These are phyloP conservation scores for Evansstolkia leycettana DNA, from an alignment of 495 filamentous ascomycete genomes.

Conservation along the genomic window DNA sequence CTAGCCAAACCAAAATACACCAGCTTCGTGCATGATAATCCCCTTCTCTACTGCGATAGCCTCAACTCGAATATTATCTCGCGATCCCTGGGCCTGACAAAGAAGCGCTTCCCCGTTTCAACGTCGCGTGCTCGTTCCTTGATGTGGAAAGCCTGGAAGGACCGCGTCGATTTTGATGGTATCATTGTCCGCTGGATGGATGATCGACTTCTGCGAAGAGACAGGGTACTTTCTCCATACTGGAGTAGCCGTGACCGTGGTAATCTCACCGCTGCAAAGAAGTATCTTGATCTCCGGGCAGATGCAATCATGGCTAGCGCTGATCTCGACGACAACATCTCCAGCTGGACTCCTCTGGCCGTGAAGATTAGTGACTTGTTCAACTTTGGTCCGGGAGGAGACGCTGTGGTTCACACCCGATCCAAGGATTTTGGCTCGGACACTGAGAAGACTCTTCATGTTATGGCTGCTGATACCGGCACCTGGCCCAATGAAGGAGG, in stretches of 20 bases:
- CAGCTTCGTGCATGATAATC: slow-evolving; percentile 44
- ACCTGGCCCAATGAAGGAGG: slow-evolving; percentile 58
- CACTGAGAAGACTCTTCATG: slow-evolving; percentile 42
- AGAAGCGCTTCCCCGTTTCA: slow-evolving; percentile 39
- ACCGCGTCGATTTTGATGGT: slow-evolving; percentile 43
- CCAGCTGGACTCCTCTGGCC: slow-evolving; percentile 45
- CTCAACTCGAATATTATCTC: slow-evolving; percentile 33
- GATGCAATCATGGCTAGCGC: slow-evolving; percentile 50
- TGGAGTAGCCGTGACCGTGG: slow-evolving; percentile 46
- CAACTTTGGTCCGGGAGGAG: slow-evolving; percentile 53
- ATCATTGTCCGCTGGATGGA: slow-evolving; percentile 54
- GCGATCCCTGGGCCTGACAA: slow-evolving; percentile 33
- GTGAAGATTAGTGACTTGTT: slow-evolving; percentile 51
- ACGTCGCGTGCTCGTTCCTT: slow-evolving; percentile 46
- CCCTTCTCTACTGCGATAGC: slow-evolving; percentile 38
- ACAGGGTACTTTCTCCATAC: slow-evolving; percentile 41
- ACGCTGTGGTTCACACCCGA: slow-evolving; percentile 32
- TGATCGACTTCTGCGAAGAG: slow-evolving; percentile 44
- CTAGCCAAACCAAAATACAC: slow-evolving; percentile 42
- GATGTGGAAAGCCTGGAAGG: slow-evolving; percentile 55
- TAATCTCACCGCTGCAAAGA: slow-evolving; percentile 37
- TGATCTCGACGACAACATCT: slow-evolving; percentile 47
- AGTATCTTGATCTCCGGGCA: slow-evolving; percentile 41
- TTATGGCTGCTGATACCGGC: slow-evolving; percentile 50
- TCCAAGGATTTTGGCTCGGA: slow-evolving; percentile 35